Evolutionary conservation across 495 filamentous ascomycete genomes (phyloP), one percentile per base, ranked within the genome.

Genomic region (Penicillium arizonense): DNA sequence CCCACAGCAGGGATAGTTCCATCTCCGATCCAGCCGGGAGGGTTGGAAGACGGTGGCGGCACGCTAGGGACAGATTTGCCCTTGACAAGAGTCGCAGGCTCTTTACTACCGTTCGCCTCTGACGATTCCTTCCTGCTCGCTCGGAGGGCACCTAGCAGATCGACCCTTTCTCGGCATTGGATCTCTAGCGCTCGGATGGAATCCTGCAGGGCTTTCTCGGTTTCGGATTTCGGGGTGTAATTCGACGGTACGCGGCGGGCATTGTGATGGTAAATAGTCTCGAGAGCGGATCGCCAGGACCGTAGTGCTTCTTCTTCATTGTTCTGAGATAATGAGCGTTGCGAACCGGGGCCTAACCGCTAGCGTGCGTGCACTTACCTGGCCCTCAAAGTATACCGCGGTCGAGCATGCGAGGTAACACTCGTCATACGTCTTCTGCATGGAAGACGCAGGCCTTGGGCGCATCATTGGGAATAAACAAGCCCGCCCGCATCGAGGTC

Each of bases 351-450:
- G 35, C 45, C 7, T 33, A 40, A 30, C 28, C 21, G 53, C 48
- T n/a, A 39, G 53, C 14, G 28, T 30, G 53, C 14, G 28, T 30
- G 41, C 34, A 60, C 62, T 38, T 70, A 94, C 91, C 81, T 96
- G 87, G 61, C 86, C 85, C 68, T 97, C 91, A 68, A 94, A 96
- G 71, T 96, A 96, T 55, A 96, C 88, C 51, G 94, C 94, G 9
- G 91, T 97, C 2, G 91, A 96, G 69, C 90, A 96, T 57, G 86
- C 88, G 50, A 96, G 76, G 71, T 96, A 96, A 70, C 88, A 90
- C 63, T 97, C 90, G 76, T 97, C 91, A 73, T 97, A 97, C 50
- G 90, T 96, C 81, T 96, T 97, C 77, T 97, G 94, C 68, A 97
- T 78, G 48, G 85, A 84, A 67, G 90, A 86, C 63, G 83, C 77